Base-by-base conservation (phyloP, 768 basidiomycete genomes). In the Austroboletus festivus region DNA sequence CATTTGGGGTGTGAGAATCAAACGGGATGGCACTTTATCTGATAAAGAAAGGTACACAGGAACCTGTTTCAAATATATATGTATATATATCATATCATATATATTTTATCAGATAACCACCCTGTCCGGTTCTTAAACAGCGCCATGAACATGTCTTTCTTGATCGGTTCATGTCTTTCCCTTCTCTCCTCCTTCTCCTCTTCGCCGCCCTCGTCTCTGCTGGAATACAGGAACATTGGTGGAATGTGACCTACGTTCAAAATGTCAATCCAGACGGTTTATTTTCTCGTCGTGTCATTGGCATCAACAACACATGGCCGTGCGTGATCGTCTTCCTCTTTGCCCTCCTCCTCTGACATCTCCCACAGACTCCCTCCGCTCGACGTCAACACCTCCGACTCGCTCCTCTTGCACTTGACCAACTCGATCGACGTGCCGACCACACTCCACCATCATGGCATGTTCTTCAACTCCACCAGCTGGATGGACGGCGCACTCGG, bases 251-350 rank as follows among this genome's bases (percentile, higher is more conserved):
- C 42, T 94, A 90, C 51, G 83, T 90, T 46, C 67, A 83, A 22
- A 68, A 82, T 51, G 86, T 79, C 39, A 90, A 85, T 68, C 95
- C 95, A 2, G 93, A 95, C 61, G 90, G 88, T 5, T 79, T 93
- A 44, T 79, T 71, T 44, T 72, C 81, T 12, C 83, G 94, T 41
- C 74, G 83, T 9, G 92, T 82, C 42, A 81, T 96, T 42, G 93
- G 93, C 45, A 82, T 96, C 43, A 97, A 97, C 62, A 81, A 83
- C 18, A 86, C 89, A 5, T 98, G 94, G 95, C 94, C 94, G 86
- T 93, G 67, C 65, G 91, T 74, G 7, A 5, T 28, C 18, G 8
- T 18, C 10, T 33, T 15, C 13, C 31, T 33, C 5, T 37, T 18
- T 37, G 5, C 11, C 35, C 8, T n/a, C 13, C 6, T 18, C n/a